Evolutionary conservation across 1,284 basidiomycete species (phyloP).

Genomic region (Dichomitus squalens): DNA sequence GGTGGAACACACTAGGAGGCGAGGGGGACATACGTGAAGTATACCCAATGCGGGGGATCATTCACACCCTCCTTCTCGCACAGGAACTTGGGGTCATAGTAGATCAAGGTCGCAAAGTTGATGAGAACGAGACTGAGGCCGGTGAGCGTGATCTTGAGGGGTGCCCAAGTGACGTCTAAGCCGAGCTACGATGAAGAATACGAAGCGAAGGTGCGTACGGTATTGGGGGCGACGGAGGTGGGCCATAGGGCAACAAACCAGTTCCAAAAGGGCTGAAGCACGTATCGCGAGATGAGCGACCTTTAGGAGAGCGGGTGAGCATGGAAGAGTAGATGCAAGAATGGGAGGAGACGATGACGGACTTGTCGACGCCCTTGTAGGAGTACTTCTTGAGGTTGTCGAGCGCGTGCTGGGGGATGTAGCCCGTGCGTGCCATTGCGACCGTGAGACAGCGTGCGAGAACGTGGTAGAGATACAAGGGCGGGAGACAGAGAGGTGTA

Average conservation of each 20-base stretch:
- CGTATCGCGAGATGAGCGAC: conserved; percentile 75
- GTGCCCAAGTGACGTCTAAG: not conserved
- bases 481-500: conserved; percentile 7
- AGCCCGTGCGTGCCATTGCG: conserved; percentile 26
- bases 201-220: conserved; percentile 52
- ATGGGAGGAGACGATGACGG: conserved; percentile 29
- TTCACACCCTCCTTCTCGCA: conserved; percentile 62
- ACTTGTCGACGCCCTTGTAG: conserved; percentile 77
- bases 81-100: conserved; percentile 80
- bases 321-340: not conserved
- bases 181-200: not conserved
- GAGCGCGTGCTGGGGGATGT: conserved; percentile 58
- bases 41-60: conserved; percentile 82
- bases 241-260: conserved; percentile 95
- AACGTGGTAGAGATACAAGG: not conserved
- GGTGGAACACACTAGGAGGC: not conserved
- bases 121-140: conserved; percentile 83
- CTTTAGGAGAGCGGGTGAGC: conserved; percentile 38
- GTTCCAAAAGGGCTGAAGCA: conserved; percentile 93
- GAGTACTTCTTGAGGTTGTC: conserved; percentile 68
- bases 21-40: conserved; percentile 67
- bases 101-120: conserved; percentile 85
- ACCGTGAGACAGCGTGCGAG: not conserved
- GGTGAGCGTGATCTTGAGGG: conserved; percentile 76
- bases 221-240: conserved; percentile 86